Conservation (phyloP, 2,329 filamentous ascomycete species). For the Penicillium sp. region DNA sequence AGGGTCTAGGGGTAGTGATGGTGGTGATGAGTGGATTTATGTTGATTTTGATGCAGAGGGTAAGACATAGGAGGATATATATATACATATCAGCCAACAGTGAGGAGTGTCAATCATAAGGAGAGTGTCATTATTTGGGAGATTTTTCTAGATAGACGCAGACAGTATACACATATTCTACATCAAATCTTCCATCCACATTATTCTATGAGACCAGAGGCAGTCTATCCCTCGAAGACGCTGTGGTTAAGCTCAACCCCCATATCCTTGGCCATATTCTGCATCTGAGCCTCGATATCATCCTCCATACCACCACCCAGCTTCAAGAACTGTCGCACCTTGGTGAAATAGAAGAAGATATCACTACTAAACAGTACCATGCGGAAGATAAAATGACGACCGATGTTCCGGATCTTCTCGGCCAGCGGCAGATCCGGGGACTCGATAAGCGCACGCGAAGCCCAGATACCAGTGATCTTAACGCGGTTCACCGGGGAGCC, state of each 20-base stretch:
- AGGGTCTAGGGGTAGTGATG: background rate
- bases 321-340: constrained; percentile 73
- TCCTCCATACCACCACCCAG: constrained; percentile 87
- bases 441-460: constrained; percentile 77
- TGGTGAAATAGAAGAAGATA: constrained; percentile 77
- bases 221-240: constrained; percentile 73
- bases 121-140: background rate
- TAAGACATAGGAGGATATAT: background rate
- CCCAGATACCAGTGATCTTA: constrained; percentile 93
- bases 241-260: constrained; percentile 87
- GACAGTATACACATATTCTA: constrained; percentile 9
- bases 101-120: background rate
- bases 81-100: background rate
- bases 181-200: background rate
- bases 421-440: constrained; percentile 62
- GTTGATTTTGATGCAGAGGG: background rate
- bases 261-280: constrained; percentile 81
- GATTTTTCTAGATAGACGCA: constrained; percentile 8
- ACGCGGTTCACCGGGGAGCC: constrained; percentile 86
- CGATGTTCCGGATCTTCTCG: constrained; percentile 67
- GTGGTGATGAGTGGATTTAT: background rate
- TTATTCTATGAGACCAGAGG: background rate
- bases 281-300: constrained; percentile 85
- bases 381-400: constrained; percentile 79
- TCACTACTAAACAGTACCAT: constrained; percentile 74